These are phyloP conservation scores for Cercospora sp. DNA, from an alignment of 2,329 filamentous ascomycete genomes.

Conservation along the genomic window DNA sequence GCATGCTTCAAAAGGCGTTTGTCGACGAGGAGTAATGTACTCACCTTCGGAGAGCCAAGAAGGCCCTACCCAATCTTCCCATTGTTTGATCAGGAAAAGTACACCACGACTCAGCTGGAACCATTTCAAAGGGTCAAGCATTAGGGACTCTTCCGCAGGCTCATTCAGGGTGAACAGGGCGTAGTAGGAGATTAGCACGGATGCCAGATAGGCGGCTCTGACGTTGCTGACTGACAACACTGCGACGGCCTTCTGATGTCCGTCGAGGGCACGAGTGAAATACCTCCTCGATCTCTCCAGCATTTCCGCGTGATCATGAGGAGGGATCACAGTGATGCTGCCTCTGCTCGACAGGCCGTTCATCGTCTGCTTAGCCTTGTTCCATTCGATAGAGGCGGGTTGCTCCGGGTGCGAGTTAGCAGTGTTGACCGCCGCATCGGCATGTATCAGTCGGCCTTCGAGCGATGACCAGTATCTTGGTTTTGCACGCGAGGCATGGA, in stretches of 20 bases:
- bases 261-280: constrained; percentile 29
- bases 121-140: constrained; percentile 28
- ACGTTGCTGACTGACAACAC: constrained; percentile 23
- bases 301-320: constrained; percentile 21
- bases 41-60: constrained; percentile 21
- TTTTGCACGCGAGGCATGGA: constrained; percentile 25
- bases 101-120: constrained; percentile 26
- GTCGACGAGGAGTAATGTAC: background rate
- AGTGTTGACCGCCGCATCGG: constrained; percentile 4
- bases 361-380: background rate
- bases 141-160: constrained; percentile 12
- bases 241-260: constrained; percentile 25
- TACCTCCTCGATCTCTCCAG: constrained; percentile 27
- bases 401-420: background rate
- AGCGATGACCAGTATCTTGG: constrained; percentile 25
- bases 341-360: background rate
- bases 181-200: constrained; percentile 27
- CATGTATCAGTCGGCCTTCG: constrained; percentile 24
- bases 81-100: constrained; percentile 19
- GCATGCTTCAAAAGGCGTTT: background rate
- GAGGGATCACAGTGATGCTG: background rate
- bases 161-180: constrained; percentile 29
- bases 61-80: constrained; percentile 16
- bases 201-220: constrained; percentile 23
- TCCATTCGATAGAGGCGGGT: constrained; percentile 13